Conservation (phyloP, 208 protist genomes). For the Leishmania mexicana region DNA sequence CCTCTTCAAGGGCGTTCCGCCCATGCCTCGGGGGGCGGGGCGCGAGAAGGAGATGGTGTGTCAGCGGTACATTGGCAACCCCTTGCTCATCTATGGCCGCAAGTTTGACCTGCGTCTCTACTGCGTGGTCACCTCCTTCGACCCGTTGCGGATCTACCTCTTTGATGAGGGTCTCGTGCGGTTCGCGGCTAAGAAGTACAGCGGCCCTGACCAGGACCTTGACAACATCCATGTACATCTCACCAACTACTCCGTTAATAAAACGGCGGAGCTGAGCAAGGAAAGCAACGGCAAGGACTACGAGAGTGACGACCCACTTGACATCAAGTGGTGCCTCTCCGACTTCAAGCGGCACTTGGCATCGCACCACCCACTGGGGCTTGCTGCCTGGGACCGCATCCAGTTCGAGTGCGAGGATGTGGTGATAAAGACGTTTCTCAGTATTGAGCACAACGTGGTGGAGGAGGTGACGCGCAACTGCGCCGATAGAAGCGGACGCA, state of each 20-base stretch:
- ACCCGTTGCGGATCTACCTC: conserved; percentile 91
- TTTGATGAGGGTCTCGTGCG: conserved; percentile 95
- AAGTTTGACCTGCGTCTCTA: conserved; percentile 97
- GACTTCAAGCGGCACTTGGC: conserved; percentile 73
- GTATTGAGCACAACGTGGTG: conserved; percentile 84
- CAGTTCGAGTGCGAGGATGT: conserved; percentile 77
- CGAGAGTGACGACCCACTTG: conserved; percentile 69
- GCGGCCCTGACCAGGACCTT: conserved; percentile 71
- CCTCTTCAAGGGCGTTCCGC: conserved; percentile 70
- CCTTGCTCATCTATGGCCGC: conserved; percentile 92
- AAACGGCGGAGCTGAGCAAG: conserved; percentile 79
- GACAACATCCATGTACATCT: conserved; percentile 94
- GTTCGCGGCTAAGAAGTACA: conserved; percentile 94
- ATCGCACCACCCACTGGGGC: conserved; percentile 53
- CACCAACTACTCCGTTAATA: conserved; percentile 98
- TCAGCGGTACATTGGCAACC: conserved; percentile 94
- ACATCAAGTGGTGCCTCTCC: conserved; percentile 92
- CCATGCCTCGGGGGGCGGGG: conserved; percentile 50
- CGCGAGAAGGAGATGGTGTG: conserved; percentile 74
- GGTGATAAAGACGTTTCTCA: conserved; percentile 93
- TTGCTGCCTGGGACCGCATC: conserved; percentile 64
- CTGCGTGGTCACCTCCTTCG: conserved; percentile 90
- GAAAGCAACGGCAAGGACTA: conserved; percentile 68
- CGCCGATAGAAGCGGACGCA: conserved; percentile 68
- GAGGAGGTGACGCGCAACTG: conserved; percentile 67